Conservation (phyloP, 129 eudicot genomes). For the Helianthus tuberosus region DNA sequence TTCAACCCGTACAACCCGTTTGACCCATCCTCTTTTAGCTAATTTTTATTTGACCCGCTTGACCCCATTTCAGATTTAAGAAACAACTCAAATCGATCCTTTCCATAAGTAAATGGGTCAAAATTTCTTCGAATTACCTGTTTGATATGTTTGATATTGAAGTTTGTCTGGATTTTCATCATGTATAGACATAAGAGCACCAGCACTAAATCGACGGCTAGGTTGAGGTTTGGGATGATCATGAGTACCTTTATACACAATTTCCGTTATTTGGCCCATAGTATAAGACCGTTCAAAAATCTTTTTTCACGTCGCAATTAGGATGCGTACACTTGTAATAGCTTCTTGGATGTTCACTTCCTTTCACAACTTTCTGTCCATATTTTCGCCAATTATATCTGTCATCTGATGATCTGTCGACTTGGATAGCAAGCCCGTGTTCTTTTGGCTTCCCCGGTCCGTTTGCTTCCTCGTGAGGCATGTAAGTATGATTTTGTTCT, state of each 20-base stretch:
- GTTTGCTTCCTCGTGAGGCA: constrained; percentile 46
- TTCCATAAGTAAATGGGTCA: background rate
- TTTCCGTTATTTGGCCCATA: too few species aligned
- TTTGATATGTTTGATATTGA: constrained; percentile 48
- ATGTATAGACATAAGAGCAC: too few species aligned
- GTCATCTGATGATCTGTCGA: constrained; percentile 87
- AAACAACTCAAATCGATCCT: constrained; percentile 7
- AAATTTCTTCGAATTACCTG: constrained; percentile 46
- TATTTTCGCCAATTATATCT: constrained; percentile 97
- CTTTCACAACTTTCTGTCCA: constrained; percentile 97
- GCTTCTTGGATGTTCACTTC: too few species aligned
- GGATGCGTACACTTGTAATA: too few species aligned
- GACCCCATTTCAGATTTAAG: background rate
- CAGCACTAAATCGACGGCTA: too few species aligned
- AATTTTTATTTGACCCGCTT: background rate
- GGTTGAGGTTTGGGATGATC: too few species aligned
- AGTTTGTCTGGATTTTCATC: too few species aligned
- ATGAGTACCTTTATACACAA: too few species aligned
- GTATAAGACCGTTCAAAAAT: too few species aligned
- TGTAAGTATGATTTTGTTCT: constrained; percentile 37
- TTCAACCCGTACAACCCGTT: constrained; percentile 5
- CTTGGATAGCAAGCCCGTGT: constrained; percentile 43
- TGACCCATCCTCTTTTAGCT: background rate
- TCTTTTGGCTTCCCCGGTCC: constrained; percentile 54
- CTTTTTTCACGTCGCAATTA: too few species aligned